A percentile compares a stretch with the other conserved stretches of the same genome.
These are phyloP conservation scores for Helminthosporium solani DNA, from an alignment of 2,329 filamentous ascomycete genomes.

Conservation along the genomic window DNA sequence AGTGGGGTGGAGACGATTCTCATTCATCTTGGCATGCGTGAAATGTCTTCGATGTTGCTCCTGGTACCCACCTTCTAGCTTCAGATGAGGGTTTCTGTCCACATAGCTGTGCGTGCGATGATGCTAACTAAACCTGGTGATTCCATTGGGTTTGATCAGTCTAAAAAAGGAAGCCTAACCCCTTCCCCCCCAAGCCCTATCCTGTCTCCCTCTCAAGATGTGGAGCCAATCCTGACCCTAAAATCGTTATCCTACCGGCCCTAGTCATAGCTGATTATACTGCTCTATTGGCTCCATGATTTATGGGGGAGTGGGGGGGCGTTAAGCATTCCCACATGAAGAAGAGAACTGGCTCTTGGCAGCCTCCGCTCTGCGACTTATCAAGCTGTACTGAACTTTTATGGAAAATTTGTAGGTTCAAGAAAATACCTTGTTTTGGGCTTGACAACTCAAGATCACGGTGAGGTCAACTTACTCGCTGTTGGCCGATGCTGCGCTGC, in stretches of 20 bases:
- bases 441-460: background rate
- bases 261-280: too few species aligned
- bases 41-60: slow-evolving; percentile 30
- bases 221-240: too few species aligned
- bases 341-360: slow-evolving; percentile 19
- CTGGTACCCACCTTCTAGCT: slow-evolving; percentile 32
- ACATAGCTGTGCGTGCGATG: slow-evolving; percentile 21
- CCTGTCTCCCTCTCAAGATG: too few species aligned
- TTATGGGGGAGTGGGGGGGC: too few species aligned
- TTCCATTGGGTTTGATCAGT: slow-evolving; percentile 12
- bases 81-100: slow-evolving; percentile 29
- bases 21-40: slow-evolving; percentile 30
- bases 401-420: too few species aligned
- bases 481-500: background rate
- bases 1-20: slow-evolving; percentile 28
- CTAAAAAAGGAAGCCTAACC: slow-evolving; percentile 14
- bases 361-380: slow-evolving; percentile 19
- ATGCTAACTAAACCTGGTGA: background rate
- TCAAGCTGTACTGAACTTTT: slow-evolving; percentile 19
- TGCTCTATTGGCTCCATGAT: too few species aligned
- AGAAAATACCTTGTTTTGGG: background rate
- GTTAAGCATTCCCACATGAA: too few species aligned
- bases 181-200: too few species aligned
- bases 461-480: background rate
- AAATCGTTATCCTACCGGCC: too few species aligned